Percentiles rank a stretch among this genome's conserved stretches.
Conservation (phyloP, 228 moss, liverwort and hornwort genomes). For the Sphagnum magellanicum region DNA sequence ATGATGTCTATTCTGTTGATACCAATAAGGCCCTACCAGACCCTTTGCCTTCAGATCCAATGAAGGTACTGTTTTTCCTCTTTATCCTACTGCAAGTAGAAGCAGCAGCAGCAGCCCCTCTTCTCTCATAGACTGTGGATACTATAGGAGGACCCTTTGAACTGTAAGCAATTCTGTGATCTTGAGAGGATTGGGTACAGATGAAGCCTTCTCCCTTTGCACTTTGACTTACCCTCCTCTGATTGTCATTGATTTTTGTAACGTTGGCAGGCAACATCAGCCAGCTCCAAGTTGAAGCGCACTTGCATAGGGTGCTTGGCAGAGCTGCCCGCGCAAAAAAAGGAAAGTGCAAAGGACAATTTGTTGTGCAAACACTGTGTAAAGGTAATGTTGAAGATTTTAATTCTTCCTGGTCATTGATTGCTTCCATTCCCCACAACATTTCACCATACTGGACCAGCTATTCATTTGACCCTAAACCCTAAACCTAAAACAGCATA, state of each 20-base stretch:
- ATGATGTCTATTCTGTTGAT: constrained; percentile 17
- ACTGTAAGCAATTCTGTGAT: no score
- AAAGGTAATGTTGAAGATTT: constrained; percentile 38
- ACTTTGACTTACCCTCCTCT: background rate
- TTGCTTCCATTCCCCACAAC: no score
- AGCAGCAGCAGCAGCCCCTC: background rate
- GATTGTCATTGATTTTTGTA: background rate
- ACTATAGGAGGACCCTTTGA: no score
- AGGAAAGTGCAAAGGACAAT: constrained; percentile 62
- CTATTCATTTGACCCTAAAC: no score
- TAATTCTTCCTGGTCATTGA: no score
- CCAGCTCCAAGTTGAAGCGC: constrained; percentile 49
- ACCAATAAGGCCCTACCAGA: background rate
- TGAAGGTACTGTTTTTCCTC: background rate
- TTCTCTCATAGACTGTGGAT: background rate
- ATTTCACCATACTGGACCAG: no score
- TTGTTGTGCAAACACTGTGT: constrained; percentile 85
- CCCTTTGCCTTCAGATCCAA: background rate
- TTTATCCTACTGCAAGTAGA: no score
- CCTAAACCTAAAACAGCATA: no score
- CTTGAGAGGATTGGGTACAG: no score
- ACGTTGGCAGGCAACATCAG: constrained; percentile 34
- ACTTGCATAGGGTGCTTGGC: constrained; percentile 85
- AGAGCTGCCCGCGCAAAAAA: constrained; percentile 68
- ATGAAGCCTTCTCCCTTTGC: no score